Evolutionary conservation across 352 stramenopile genomes (phyloP), one percentile per base, ranked within the genome.

Genomic region (Aphanomyces invadans): DNA sequence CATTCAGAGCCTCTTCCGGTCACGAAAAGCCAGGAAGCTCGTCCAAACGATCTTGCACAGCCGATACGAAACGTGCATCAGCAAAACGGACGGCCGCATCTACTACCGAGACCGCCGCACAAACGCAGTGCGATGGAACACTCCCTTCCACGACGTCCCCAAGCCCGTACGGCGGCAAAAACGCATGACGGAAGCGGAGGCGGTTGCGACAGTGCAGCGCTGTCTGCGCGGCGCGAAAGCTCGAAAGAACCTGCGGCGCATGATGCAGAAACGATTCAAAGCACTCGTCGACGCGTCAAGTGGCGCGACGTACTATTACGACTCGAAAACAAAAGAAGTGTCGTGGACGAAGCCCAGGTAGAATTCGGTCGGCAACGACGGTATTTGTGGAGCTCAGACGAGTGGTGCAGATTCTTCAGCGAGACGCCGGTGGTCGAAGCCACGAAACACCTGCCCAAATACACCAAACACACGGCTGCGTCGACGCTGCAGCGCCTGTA

Each of bases 1-100:
- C 10, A 32, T 91, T 9, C 79, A 89, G 65, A 65, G 72, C 15
- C 31, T 67, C n/a, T 80, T 71, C 61, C 75, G 77, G 51, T 70
- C 70, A 0, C 65, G 65, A 36, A 45, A 74, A 19, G 74, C 73
- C 15, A 75, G 75, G 19, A 64, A 69, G 7, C 32, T 75, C 7
- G 74, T 71, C 32, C 71, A 73, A 53, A 65, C 65, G 26, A 53
- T 65, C 5, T 62, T 89, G 7, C 39, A 62, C 1, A 52, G 25
- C 5, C 74, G 71, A 54, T 92, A 87, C 65, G 81, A 89, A 56
- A 89, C 89, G 61, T 82, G 88, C 36, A 83, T 83, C 19, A 77
- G 90, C 56, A 31, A 83, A 21, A 68, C 85, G 49, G 82, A 76
- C 10, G 78, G 82, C 42, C 66, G 67, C 3, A 71, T 85, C 4